Percentiles rank a stretch among this genome's conserved stretches.
Evolutionary conservation across 1,284 basidiomycete genomes (phyloP).

Genomic region (Coniferiporia weirii): DNA sequence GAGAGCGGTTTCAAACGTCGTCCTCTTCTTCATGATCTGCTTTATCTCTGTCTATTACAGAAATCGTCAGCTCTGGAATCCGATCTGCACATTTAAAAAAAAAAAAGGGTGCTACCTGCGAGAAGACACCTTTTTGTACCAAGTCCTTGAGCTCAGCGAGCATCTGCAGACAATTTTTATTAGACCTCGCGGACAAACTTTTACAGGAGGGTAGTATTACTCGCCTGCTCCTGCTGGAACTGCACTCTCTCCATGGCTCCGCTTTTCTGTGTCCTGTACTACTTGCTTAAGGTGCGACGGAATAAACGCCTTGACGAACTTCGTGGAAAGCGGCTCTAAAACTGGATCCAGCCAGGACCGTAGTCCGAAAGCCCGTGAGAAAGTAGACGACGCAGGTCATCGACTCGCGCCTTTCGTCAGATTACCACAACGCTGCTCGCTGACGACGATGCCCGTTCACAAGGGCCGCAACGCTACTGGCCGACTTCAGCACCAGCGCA

Average conservation of each 20-base stretch:
- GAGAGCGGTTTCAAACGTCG: conserved; percentile 78
- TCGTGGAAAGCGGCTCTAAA: background rate
- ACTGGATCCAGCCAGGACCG: too few relatives aligned
- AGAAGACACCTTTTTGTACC: conserved; percentile 83
- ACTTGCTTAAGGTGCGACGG: background rate
- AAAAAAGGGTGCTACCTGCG: conserved; percentile 49
- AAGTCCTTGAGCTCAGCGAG: conserved; percentile 95
- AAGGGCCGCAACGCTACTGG: conserved; percentile 41
- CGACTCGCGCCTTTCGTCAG: background rate
- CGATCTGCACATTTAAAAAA: background rate
- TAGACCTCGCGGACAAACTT: background rate
- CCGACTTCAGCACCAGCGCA: conserved; percentile 53
- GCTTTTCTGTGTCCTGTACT: conserved; percentile 17
- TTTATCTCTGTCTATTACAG: conserved; percentile 65
- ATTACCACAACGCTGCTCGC: background rate
- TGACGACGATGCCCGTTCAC: conserved; percentile 13
- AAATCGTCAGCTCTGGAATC: background rate
- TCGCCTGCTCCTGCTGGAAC: conserved; percentile 86
- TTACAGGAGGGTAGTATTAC: conserved; percentile 11
- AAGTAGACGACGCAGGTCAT: background rate
- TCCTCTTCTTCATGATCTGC: conserved; percentile 83
- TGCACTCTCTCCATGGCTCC: conserved; percentile 84
- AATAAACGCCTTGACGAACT: background rate
- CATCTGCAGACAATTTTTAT: conserved; percentile 47
- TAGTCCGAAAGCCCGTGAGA: background rate